A percentile compares a stretch with the other conserved stretches of the same genome.
phyloP scores from a whole-genome alignment of 1,284 basidiomycete species.

The Puccinia brachypodii region DNA sequence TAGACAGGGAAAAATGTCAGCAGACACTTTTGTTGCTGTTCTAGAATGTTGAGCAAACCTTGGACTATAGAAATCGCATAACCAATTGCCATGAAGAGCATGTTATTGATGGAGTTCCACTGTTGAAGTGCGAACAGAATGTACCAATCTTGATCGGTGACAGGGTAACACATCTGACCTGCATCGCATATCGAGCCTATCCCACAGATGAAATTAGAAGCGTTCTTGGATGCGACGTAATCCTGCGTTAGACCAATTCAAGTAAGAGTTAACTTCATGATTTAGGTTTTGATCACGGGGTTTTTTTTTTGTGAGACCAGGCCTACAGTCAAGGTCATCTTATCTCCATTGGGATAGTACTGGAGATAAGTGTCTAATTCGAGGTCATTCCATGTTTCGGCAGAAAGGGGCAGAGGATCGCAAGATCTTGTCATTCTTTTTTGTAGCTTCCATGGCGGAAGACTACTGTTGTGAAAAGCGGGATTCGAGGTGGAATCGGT shows the following conservation, averaged over 20 bases:
- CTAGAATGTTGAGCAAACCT: background rate
- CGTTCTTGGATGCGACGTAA: background rate
- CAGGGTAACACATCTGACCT: constrained; percentile 36
- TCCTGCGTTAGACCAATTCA: background rate
- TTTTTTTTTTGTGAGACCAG: no score
- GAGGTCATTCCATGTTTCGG: constrained; percentile 20
- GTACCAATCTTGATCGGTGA: constrained; percentile 13
- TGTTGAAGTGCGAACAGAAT: constrained; percentile 31
- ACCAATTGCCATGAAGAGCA: constrained; percentile 6
- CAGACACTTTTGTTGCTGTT: background rate
- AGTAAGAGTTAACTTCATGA: background rate
- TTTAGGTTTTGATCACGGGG: background rate
- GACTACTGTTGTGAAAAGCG: background rate
- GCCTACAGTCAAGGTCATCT: constrained; percentile 14
- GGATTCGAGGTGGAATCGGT: background rate
- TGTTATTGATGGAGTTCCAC: constrained; percentile 26
- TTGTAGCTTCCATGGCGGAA: background rate
- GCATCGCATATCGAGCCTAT: background rate
- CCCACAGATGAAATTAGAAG: constrained; percentile 28
- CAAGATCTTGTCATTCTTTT: background rate
- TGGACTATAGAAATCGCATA: constrained; percentile 7
- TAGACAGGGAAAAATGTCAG: background rate
- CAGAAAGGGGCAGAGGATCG: background rate
- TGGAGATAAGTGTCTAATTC: constrained; percentile 23
- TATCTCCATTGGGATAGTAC: background rate